Evolutionary conservation across 805 yeast species (phyloP), one percentile per base, ranked within the genome.

Genomic region (Nematodospora valgi): DNA sequence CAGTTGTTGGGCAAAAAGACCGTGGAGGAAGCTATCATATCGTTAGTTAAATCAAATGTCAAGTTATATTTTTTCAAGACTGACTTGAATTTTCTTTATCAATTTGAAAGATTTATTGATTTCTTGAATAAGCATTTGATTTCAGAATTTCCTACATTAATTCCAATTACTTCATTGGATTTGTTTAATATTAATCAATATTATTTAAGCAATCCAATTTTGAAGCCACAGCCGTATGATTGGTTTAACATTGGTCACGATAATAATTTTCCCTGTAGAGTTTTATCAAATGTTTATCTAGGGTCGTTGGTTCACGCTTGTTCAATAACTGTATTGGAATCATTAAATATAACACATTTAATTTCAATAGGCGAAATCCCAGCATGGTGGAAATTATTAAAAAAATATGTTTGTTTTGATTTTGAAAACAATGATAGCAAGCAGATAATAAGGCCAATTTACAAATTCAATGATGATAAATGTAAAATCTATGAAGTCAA

Each of bases 341-440:
- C 56, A 2, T 41, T 52, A 37, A 45, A 49, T 12, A 47, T 62
- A 27, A 42, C 49, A 9, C 47, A 49, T 23, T 40, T 63, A 18
- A 52, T 63, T 3, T 56, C 66, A 2, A 51, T 64, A 19, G 70
- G 68, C 19, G 68, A 61, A 39, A 47, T 49, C 34, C 70, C 70
- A 0, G 24, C 29, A 5, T 64, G 69, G 69, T 49, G 56, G 27
- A 28, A 33, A 11, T 23, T 38, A n/a, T 38, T 48, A 21, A 32
- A 38, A 9, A 32, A 31, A 13, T 28, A 28, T n/a, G 31, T 46
- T 2, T 14, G 29, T 9, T 48, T 48, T 38, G 52, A 48, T 28
- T 43, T 38, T 37, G 49, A 46, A 32, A n/a, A 16, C 7, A 18
- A 6, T 6, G 16, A 8, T 12, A 23, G 2, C 7, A 37, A 23